phyloP scores from a whole-genome alignment of 2,329 filamentous ascomycete species.

The Didymosphaeria variabile region DNA sequence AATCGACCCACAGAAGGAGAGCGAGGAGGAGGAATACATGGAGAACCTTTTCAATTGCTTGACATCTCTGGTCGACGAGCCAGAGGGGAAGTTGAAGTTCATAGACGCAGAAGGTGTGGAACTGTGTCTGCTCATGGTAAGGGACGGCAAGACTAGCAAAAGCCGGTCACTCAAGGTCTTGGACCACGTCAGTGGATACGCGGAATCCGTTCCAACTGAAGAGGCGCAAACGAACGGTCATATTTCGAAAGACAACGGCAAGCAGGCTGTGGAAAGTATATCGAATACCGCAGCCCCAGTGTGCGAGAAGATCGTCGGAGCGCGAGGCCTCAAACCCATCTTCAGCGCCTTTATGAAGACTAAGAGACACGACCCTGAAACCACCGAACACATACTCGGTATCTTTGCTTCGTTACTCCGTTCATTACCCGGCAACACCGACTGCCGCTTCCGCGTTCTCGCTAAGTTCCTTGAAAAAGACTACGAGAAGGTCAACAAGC shows the following conservation, averaged over 20 bases:
- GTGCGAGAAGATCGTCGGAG: conserved; percentile 81
- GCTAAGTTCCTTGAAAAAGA: conserved; percentile 97
- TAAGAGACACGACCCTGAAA: conserved; percentile 74
- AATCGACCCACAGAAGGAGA: conserved; percentile 83
- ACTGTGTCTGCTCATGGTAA: conserved; percentile 88
- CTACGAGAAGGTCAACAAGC: conserved; percentile 81
- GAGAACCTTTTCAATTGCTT: conserved; percentile 92
- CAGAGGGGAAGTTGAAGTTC: conserved; percentile 79
- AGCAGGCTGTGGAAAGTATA: conserved; percentile 10
- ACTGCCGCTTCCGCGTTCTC: conserved; percentile 80
- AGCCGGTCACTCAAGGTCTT: conserved; percentile 79
- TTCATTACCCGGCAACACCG: conserved; percentile 77
- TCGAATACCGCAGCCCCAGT: conserved; percentile 62
- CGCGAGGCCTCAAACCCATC: conserved; percentile 81
- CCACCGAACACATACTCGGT: conserved; percentile 81
- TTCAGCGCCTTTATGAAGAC: conserved; percentile 92
- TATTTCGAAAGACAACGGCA: conserved; percentile 28
- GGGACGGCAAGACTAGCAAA: conserved; percentile 86
- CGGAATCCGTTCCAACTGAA: conserved; percentile 33
- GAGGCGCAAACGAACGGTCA: conserved; percentile 28
- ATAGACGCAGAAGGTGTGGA: conserved; percentile 92
- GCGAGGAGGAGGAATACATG: conserved; percentile 92
- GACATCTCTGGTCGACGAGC: conserved; percentile 80
- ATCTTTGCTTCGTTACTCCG: conserved; percentile 86
- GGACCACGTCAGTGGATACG: conserved; percentile 78